These are phyloP conservation scores for Scenedesmus sp. DNA, from an alignment of 163 green algal genomes.

Conservation along the genomic window DNA sequence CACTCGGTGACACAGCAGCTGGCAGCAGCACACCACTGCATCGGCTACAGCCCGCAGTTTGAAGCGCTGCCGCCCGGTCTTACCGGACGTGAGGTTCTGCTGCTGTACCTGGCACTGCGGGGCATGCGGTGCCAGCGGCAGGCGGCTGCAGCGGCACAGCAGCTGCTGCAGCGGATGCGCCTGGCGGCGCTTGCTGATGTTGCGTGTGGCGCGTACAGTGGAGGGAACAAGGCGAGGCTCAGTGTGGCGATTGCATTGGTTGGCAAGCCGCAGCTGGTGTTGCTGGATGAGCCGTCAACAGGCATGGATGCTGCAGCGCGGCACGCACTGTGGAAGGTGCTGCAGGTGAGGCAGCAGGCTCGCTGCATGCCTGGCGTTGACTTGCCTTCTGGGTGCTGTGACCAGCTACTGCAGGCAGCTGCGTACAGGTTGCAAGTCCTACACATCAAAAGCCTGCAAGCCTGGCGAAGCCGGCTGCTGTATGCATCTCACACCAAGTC, in stretches of 20 bases:
- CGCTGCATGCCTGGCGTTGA: not conserved
- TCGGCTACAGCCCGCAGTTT: constrained; percentile 92
- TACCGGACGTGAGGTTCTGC: constrained; percentile 73
- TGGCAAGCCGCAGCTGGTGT: constrained; percentile 67
- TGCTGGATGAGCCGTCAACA: constrained; percentile 80
- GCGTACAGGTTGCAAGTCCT: too few relatives aligned
- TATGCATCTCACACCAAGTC: too few relatives aligned
- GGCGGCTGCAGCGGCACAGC: constrained; percentile 54
- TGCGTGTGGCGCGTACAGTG: constrained; percentile 75
- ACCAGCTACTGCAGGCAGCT: not conserved
- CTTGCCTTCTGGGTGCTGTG: not conserved
- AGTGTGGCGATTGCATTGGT: constrained; percentile 82
- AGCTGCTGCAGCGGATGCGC: constrained; percentile 61
- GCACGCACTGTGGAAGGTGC: constrained; percentile 81
- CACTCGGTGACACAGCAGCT: constrained; percentile 67
- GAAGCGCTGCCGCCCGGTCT: constrained; percentile 79
- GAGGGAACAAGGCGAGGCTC: constrained; percentile 87
- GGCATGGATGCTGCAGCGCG: constrained; percentile 87
- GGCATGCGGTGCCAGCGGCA: constrained; percentile 61
- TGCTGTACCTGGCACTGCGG: constrained; percentile 65
- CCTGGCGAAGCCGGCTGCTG: too few relatives aligned
- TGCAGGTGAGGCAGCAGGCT: constrained; percentile 57
- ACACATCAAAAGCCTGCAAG: too few relatives aligned
- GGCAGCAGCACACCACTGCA: constrained; percentile 50
- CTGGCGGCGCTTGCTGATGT: constrained; percentile 52